Base-by-base conservation (phyloP, 225 moss, liverwort and hornwort species). In the Marchantia polymorpha region DNA sequence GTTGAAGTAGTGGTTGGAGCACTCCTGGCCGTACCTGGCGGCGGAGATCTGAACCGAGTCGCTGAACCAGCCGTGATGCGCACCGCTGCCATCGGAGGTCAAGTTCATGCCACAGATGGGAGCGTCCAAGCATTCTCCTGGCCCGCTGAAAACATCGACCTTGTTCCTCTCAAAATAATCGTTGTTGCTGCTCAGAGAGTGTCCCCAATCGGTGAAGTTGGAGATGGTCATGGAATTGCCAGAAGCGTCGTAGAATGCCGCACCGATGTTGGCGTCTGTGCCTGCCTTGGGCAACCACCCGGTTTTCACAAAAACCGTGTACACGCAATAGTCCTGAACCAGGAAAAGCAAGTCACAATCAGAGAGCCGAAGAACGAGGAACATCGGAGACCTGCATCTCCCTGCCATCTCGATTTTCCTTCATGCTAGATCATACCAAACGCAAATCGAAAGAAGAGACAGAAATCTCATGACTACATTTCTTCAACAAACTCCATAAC, bases 301-400 rank as follows among this genome's bases (percentile, higher is more conserved):
- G 4, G 79, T 79, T 65, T 79, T 79, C 52, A 69, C 46, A 39
- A 68, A 79, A 30, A 79, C 54, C 19, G 67, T 79, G 69, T 69
- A 79, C 69, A 79, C 79, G 51, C 79, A 77, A n/a, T 77, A 46
- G 55, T 79, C 69, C 77, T 77, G 64, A 30, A 75, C 25, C 27
- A 48, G 52, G 52, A 17, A 7, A 19, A 14, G 47, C 39, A 5
- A 69, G 69, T 48, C 10, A 47, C 12, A 65, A 39, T 65, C 27
- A 65, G 1, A 61, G 23, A 61, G n/a, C 61, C 23, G 61, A 10
- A 8, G 1, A 17, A 5, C 10, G n/a, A 61, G 23, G 30, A 31
- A 1, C 3, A 67, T 13, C 39, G 16, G 31, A 39, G 9, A 39
- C 3, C 68, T 13, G 39, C 2, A 39, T 39, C 5, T 39, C 39